A percentile compares a stretch with the other conserved stretches of the same genome.
Evolutionary conservation across 768 basidiomycete genomes (phyloP).

Genomic region (Pholiota conissans): DNA sequence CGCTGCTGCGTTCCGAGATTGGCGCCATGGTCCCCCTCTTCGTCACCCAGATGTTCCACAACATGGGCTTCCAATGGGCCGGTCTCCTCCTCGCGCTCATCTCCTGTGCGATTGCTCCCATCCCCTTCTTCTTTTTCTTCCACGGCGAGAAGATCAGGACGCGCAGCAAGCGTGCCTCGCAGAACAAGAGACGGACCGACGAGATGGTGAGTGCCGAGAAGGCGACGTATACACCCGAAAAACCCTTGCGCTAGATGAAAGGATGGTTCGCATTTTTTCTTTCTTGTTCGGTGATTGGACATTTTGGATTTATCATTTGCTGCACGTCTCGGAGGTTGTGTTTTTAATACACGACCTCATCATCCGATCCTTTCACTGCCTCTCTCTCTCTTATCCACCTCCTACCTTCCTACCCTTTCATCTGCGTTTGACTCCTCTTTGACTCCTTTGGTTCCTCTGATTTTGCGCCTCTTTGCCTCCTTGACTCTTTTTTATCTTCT

Average conservation of each 20-base stretch:
- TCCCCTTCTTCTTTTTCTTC: constrained; percentile 40
- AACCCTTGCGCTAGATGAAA: neutral
- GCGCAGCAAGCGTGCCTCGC: constrained; percentile 17
- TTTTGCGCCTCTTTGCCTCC: too few relatives aligned
- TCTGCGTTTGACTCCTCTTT: too few relatives aligned
- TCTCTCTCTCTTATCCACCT: too few relatives aligned
- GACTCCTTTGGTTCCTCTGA: too few relatives aligned
- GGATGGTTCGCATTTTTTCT: neutral
- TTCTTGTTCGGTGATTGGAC: neutral
- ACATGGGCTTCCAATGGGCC: constrained; percentile 41
- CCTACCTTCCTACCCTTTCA: too few relatives aligned
- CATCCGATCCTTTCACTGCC: neutral
- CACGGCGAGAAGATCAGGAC: constrained; percentile 43
- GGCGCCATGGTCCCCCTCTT: constrained; percentile 40
- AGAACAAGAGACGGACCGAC: constrained; percentile 13
- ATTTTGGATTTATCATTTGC: too few relatives aligned
- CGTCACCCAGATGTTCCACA: constrained; percentile 41
- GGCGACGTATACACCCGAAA: neutral
- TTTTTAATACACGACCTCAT: neutral
- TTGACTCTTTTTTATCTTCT: neutral
- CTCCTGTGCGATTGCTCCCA: constrained; percentile 32
- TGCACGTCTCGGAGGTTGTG: neutral
- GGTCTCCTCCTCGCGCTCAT: constrained; percentile 36
- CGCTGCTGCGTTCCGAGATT: constrained; percentile 36
- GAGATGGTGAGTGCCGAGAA: neutral